Percentiles rank a stretch among this genome's conserved stretches.
Conservation (phyloP, 2,329 filamentous ascomycete genomes). For the Microsporum ferrugineum region DNA sequence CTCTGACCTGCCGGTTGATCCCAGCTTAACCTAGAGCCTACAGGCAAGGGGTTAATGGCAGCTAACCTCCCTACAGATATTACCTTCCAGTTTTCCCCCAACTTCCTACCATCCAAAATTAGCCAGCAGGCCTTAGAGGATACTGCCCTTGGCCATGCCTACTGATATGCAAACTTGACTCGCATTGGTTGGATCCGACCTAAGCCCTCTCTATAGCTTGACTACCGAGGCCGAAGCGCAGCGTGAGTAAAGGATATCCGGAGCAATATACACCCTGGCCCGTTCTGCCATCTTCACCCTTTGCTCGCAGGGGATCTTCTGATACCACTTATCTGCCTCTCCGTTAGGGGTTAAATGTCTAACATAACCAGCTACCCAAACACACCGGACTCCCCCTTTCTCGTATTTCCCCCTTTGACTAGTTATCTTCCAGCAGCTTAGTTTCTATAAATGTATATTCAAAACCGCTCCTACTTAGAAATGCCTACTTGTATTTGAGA, state of each 20-base stretch:
- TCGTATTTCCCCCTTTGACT: no score
- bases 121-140: neutral
- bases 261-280: neutral
- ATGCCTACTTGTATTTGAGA: neutral
- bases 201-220: neutral
- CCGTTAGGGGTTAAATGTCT: no score
- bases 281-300: neutral
- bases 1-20: neutral
- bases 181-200: neutral
- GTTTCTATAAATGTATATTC: neutral
- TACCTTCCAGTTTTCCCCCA: neutral
- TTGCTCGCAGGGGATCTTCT: neutral
- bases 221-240: neutral
- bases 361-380: no score
- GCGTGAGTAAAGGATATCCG: neutral
- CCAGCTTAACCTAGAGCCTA: neutral
- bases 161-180: neutral
- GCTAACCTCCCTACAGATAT: neutral
- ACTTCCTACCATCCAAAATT: neutral
- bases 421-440: neutral
- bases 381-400: no score
- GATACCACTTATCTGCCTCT: neutral
- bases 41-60: neutral
- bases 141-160: neutral
- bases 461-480: neutral